Base-by-base conservation (phyloP, 306 rosid species). In the Herpetospermum pedunculosum region DNA sequence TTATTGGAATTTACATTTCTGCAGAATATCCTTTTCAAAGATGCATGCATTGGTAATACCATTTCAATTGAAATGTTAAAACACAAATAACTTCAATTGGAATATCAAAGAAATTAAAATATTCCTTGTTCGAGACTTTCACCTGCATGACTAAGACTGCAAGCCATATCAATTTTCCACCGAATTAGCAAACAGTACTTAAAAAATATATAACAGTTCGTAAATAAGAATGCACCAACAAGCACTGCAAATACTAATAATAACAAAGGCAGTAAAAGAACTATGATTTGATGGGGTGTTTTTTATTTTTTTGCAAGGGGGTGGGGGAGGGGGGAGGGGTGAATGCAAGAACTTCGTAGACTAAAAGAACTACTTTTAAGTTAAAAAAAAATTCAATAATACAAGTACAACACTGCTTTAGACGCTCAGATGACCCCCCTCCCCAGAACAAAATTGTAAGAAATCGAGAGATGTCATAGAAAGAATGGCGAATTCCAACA, bases 391-490 rank as follows among this genome's bases (percentile, higher is more conserved):
- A 83, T 57, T 79, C 63, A 69, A 81, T 74, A 60, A 28, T 81
- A 86, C 82, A 84, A 78, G n/a, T 78, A 86, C 83, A 84, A 77
- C 80, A 87, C 93, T 84, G 81, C 86, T 75, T 79, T 75, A 57
- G 83, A 80, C 77, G 76, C 85, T 79, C 26, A 70, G 43, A 44
- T 29, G 5, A 44, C 40, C 40, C 74, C 54, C 32, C 53, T 43
- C 74, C 58, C 26, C 16, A 16, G 37, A 70, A 46, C 74, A 68
- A 68, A 68, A 68, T 68, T 70, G 74, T 70, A 60, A 72, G 55
- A 60, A 41, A 57, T 25, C 5, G 34, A 73, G 77, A 74, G 58
- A 75, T n/a, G 54, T 62, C 68, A 62, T 55, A 41, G 46, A 57
- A 46, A 76, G 57, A 70, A 72, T 81, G 55, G 77, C 79, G 55